phyloP scores from a whole-genome alignment of 2,329 filamentous ascomycete species.

The Calonectria henricotiae region DNA sequence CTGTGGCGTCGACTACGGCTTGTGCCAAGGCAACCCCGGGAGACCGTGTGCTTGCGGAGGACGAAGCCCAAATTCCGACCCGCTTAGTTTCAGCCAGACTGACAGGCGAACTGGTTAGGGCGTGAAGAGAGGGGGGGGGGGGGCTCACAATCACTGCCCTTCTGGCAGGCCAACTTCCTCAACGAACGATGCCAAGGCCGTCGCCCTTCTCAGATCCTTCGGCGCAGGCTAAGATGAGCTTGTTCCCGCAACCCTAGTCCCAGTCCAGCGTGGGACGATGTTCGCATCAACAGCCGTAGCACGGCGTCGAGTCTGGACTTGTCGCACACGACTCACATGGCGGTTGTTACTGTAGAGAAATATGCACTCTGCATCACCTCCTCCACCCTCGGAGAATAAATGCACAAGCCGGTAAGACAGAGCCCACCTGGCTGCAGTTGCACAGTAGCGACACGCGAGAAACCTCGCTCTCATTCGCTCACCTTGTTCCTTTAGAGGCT shows the following conservation, averaged over 20 bases:
- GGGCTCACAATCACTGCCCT: background rate
- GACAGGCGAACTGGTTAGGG: conserved; percentile 14
- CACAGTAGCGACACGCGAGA: background rate
- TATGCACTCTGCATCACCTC: background rate
- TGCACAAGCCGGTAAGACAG: conserved; percentile 30
- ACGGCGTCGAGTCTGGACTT: conserved; percentile 39
- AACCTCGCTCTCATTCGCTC: conserved; percentile 2
- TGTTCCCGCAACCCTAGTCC: conserved; percentile 37
- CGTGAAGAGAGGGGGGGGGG: no score
- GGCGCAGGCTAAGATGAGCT: conserved; percentile 37
- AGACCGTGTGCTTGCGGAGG: conserved; percentile 33
- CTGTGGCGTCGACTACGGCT: conserved; percentile 43
- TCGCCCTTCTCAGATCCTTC: conserved; percentile 31
- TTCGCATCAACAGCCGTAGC: conserved; percentile 37
- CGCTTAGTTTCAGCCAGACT: conserved; percentile 31
- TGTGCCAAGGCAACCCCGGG: conserved; percentile 35
- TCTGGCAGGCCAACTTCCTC: conserved; percentile 26
- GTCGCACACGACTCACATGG: conserved; percentile 9
- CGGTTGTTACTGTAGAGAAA: background rate
- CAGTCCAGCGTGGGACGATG: conserved; percentile 24
- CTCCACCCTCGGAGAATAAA: conserved; percentile 18
- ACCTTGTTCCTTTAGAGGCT: conserved; percentile 27
- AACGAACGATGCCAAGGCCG: conserved; percentile 27
- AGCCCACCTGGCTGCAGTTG: conserved; percentile 10
- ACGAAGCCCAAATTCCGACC: conserved; percentile 36